Evolutionary conservation across 306 rosid species (phyloP), one percentile per base, ranked within the genome.

Genomic region (Lathyrus aphaca): DNA sequence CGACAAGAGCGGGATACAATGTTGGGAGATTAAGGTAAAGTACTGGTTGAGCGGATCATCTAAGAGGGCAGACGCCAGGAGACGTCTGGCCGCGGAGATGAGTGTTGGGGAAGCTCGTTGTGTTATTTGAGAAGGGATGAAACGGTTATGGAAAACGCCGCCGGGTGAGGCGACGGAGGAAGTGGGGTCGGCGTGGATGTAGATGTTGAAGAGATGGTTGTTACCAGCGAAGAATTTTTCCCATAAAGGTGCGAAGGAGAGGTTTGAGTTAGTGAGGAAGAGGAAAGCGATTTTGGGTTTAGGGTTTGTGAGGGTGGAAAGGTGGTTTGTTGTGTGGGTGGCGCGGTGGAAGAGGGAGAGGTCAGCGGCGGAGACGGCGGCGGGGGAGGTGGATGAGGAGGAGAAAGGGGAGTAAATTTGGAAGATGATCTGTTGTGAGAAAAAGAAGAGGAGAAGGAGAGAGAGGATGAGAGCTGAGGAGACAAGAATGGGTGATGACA

Each of bases 281-380:
- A 88, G 95, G 71, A 88, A 88, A 15, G 95, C 91, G 53, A 88
- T 83, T 46, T 88, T 88, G 40, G 91, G 87, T 2, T 76, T 82
- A 2, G 87, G 78, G 66, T 80, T 77, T 0, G 78, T n/a, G 49
- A 54, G 19, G 40, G 69, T 30, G 65, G 77, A 71, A 11, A 83
- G 43, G 46, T 56, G 82, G 8, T 72, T 69, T 7, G 74, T 25
- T 10, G 74, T 23, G 71, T 68, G 79, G 37, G 68, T 23, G 44
- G 90, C 87, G 42, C 74, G 79, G 67, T 42, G 82, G 77, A 81
- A 78, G 53, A 83, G 81, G 12, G 72, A 1, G 49, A 79, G 63
- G 35, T 77, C 88, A 21, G 73, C 77, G 25, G 86, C 73, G 12
- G 9, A 6, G 39, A 0, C 10, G 37, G 68, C 10, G 44, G 90